Evolutionary conservation across 2,329 filamentous ascomycete species (phyloP).

Genomic region (Pseudogymnoascus sp.): DNA sequence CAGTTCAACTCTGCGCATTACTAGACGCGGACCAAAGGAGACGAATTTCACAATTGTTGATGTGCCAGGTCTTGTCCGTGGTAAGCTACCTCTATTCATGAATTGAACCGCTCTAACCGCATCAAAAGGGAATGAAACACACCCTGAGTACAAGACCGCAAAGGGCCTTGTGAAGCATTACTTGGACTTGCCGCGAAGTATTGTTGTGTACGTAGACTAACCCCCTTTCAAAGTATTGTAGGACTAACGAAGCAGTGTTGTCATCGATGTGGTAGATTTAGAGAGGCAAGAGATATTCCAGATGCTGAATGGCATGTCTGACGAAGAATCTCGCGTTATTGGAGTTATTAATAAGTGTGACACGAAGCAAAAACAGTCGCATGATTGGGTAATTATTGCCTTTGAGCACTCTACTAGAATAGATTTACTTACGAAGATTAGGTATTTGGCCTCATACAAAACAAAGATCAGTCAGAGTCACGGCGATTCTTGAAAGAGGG

Average conservation of each 20-base stretch:
- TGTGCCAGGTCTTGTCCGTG: conserved; percentile 23
- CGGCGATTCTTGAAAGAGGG: conserved; percentile 31
- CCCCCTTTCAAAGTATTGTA: not conserved
- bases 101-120: not conserved
- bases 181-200: conserved; percentile 34
- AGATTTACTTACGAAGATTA: conserved; percentile 29
- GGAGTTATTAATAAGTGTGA: conserved; percentile 40
- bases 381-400: conserved; percentile 24
- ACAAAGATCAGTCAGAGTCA: conserved; percentile 20
- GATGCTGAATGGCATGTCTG: conserved; percentile 22
- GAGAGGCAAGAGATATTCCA: conserved; percentile 33
- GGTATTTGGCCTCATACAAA: conserved; percentile 15
- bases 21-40: conserved; percentile 16
- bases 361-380: conserved; percentile 21
- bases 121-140: conserved; percentile 8
- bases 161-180: conserved; percentile 26
- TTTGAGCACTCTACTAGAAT: conserved; percentile 21
- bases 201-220: conserved; percentile 29
- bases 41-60: conserved; percentile 22
- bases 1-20: conserved; percentile 16
- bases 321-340: conserved; percentile 26
- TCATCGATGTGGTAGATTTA: conserved; percentile 34
- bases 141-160: conserved; percentile 14
- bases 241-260: conserved; percentile 26
- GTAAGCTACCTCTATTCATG: conserved; percentile 2